A percentile compares a stretch with the other conserved stretches of the same genome.
Conservation (phyloP, 2,329 filamentous ascomycete genomes). For the Arthrocladium fulminans region DNA sequence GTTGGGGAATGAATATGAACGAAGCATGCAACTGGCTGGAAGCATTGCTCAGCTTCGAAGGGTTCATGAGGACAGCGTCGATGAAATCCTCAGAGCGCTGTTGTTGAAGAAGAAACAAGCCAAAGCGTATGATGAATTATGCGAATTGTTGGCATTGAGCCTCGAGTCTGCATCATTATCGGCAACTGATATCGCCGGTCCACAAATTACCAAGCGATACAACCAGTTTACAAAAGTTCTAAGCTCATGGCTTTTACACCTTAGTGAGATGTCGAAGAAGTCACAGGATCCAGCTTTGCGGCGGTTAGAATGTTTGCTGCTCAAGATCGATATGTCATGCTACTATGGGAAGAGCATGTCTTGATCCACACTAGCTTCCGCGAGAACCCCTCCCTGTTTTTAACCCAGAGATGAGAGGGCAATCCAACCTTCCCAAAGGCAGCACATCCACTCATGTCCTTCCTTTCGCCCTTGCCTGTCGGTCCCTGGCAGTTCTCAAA, state of each 20-base stretch:
- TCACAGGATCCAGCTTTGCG: background rate
- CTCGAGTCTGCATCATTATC: background rate
- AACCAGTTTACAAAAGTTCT: background rate
- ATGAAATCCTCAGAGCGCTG: constrained; percentile 64
- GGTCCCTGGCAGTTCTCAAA: too few species aligned
- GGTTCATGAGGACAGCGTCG: constrained; percentile 63
- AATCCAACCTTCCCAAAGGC: too few species aligned
- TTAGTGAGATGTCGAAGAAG: background rate
- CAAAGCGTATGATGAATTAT: constrained; percentile 41
- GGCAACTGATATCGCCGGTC: background rate
- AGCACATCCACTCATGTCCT: too few species aligned
- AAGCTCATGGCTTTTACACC: background rate
- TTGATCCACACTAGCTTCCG: too few species aligned
- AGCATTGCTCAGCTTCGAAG: constrained; percentile 60
- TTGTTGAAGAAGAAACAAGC: constrained; percentile 67
- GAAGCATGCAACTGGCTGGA: constrained; percentile 41
- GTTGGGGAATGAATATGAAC: constrained; percentile 36
- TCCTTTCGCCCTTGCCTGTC: too few species aligned
- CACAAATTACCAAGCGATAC: background rate
- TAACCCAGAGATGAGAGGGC: too few species aligned
- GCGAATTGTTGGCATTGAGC: background rate
- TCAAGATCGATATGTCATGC: background rate
- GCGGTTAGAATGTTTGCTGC: background rate
- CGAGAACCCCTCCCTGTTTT: too few species aligned
- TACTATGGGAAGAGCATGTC: too few species aligned